Base-by-base conservation (phyloP, 1,284 basidiomycete species). In the Papiliotrema flavescens region DNA sequence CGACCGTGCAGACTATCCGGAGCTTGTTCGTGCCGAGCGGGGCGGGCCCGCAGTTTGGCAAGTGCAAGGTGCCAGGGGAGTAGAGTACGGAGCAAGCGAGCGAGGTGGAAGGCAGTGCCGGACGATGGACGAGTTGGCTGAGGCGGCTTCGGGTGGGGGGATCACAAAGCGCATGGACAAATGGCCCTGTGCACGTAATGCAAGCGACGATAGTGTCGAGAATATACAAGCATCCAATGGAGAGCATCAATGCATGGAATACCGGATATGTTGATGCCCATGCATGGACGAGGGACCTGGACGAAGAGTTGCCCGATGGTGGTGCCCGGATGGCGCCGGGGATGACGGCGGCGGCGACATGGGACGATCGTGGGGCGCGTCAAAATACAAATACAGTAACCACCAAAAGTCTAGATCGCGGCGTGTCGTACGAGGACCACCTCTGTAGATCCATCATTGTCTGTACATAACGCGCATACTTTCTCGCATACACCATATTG, bases 1-100 rank as follows among this genome's bases (percentile, higher is more conserved):
- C 94, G 5, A 76, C 73, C 1, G 64, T 72, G 0, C 73, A 76
- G 64, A 77, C 75, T 2, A 37, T 73, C 19, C 53, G 67, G n/a
- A 75, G 73, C 54, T 59, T 77, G 50, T 65, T 70, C 22, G 51
- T 56, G 14, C 66, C 71, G 3, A 47, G 54, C 7, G 49, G 54
- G 2, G 67, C 59, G 19, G 56, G 58, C 6, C 55, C 66, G 1
- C 63, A 61, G 44, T 68, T 71, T 54, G 73, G 73, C 2, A 70
- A 66, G n/a, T 76, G 74, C 44, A 65, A 69, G 7, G 59, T 64
- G n/a, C 68, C 71, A 20, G 34, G 53, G 37, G 56, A 23, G 7
- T 46, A 15, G 22, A 15, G n/a, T 26, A 20, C 20, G 15, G 9
- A 43, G 22, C 22, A 19, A 43, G 35, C 35, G 35, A n/a, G n/a